Percentiles rank a stretch among this genome's conserved stretches.
These are phyloP conservation scores for Musa balbisiana DNA, from an alignment of 202 grass and related monocot species.

Conservation along the genomic window DNA sequence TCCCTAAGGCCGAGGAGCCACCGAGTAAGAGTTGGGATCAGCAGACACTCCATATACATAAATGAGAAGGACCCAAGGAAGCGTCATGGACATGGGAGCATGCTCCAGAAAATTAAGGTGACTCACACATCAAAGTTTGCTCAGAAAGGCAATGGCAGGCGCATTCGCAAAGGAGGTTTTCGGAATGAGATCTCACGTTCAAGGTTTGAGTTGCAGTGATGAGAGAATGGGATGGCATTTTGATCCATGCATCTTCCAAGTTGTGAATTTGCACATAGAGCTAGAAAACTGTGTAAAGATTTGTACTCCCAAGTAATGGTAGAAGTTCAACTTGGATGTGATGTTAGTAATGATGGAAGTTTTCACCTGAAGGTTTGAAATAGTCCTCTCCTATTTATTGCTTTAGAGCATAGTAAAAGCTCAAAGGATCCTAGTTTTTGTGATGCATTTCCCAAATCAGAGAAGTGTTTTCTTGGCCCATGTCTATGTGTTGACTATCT, in stretches of 20 bases:
- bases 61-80: constrained; percentile 14
- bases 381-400: too few species aligned
- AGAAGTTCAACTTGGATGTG: too few species aligned
- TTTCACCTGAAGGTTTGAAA: too few species aligned
- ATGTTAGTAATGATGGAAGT: too few species aligned
- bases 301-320: too few species aligned
- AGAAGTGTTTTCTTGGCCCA: too few species aligned
- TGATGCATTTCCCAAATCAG: too few species aligned
- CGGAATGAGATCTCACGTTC: neutral
- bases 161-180: constrained; percentile 25
- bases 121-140: constrained; percentile 39
- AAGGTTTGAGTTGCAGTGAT: neutral
- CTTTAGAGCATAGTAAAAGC: too few species aligned
- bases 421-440: too few species aligned
- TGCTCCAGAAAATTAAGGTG: constrained; percentile 40
- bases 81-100: constrained; percentile 11
- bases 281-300: too few species aligned
- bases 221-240: neutral
- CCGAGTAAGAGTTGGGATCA: constrained; percentile 27
- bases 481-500: too few species aligned
- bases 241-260: neutral
- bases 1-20: constrained; percentile 37
- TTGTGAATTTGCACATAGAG: neutral
- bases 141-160: constrained; percentile 35
- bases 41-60: constrained; percentile 10